phyloP scores from a whole-genome alignment of 2,329 filamentous ascomycete species.

The Penicillium expansum region DNA sequence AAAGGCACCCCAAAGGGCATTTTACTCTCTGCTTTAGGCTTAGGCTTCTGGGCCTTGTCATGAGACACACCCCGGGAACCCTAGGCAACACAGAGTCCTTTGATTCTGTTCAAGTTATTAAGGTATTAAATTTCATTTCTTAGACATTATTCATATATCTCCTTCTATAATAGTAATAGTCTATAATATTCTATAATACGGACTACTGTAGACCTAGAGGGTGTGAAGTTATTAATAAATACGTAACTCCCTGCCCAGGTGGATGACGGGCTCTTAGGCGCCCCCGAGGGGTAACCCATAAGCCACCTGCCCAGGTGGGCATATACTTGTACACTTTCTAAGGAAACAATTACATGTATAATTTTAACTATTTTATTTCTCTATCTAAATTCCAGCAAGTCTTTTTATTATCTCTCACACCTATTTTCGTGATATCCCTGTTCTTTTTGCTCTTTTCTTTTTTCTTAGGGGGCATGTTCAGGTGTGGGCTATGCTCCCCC shows the following conservation, averaged over 20 bases:
- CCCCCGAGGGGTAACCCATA: not conserved
- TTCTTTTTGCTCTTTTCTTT: not conserved
- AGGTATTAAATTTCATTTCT: not conserved
- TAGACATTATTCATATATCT: too few species aligned
- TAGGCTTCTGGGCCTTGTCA: constrained; percentile 14
- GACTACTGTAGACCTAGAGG: too few species aligned
- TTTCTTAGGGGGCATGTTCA: not conserved
- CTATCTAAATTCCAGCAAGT: not conserved
- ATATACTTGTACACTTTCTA: not conserved
- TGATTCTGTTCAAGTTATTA: too few species aligned
- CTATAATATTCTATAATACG: too few species aligned
- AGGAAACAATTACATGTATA: not conserved
- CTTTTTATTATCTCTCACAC: not conserved
- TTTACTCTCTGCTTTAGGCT: constrained; percentile 25
- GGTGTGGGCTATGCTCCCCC: constrained; percentile 3
- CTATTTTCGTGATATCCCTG: not conserved
- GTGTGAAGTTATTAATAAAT: not conserved
- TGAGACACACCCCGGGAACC: not conserved
- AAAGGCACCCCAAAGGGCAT: constrained; percentile 6
- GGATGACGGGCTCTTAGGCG: not conserved
- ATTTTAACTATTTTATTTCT: not conserved
- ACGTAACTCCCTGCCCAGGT: not conserved
- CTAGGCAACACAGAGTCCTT: not conserved
- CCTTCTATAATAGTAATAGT: not conserved
- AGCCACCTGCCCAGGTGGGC: not conserved